Evolutionary conservation across 164 flowering plant species (phyloP).

Genomic region (Pachysandra terminalis): DNA sequence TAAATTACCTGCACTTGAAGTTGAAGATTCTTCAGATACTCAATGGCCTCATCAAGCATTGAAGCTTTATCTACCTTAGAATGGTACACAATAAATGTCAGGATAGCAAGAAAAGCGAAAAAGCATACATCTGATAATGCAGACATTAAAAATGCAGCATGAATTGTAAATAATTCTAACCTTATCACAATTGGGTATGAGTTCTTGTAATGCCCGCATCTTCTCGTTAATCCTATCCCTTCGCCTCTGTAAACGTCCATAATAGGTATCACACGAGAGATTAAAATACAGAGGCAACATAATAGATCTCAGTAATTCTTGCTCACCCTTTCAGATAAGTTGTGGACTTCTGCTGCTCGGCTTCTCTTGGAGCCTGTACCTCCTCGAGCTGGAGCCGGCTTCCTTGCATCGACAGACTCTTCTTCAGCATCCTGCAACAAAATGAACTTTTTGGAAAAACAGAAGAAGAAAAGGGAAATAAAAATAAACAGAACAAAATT

Average conservation of each 20-base stretch:
- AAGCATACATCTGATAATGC: not conserved
- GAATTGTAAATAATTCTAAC: slow-evolving; percentile 26
- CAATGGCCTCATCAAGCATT: slow-evolving; percentile 98
- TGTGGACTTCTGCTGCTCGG: slow-evolving; percentile 98
- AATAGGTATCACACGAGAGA: not conserved
- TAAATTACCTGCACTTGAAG: slow-evolving; percentile 78
- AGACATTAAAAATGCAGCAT: not conserved
- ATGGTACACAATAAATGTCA: slow-evolving; percentile 18
- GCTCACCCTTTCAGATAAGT: slow-evolving; percentile 93
- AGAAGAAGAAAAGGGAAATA: not conserved
- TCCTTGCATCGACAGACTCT: slow-evolving; percentile 62
- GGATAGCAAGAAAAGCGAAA: not conserved
- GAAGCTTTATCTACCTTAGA: slow-evolving; percentile 91
- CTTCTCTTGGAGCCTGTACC: slow-evolving; percentile 72
- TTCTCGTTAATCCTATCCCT: slow-evolving; percentile 96
- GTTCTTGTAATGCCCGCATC: slow-evolving; percentile 95
- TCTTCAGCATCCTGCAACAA: slow-evolving; percentile 75
- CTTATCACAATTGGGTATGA: slow-evolving; percentile 97
- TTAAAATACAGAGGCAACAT: no score
- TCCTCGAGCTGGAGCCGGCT: slow-evolving; percentile 35
- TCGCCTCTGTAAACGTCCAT: slow-evolving; percentile 52
- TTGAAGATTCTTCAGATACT: slow-evolving; percentile 92
- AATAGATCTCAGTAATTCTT: not conserved
- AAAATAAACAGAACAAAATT: not conserved
- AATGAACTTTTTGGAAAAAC: not conserved